phyloP scores from a whole-genome alignment of 2,329 filamentous ascomycete species.

The Trichoderma gracile region DNA sequence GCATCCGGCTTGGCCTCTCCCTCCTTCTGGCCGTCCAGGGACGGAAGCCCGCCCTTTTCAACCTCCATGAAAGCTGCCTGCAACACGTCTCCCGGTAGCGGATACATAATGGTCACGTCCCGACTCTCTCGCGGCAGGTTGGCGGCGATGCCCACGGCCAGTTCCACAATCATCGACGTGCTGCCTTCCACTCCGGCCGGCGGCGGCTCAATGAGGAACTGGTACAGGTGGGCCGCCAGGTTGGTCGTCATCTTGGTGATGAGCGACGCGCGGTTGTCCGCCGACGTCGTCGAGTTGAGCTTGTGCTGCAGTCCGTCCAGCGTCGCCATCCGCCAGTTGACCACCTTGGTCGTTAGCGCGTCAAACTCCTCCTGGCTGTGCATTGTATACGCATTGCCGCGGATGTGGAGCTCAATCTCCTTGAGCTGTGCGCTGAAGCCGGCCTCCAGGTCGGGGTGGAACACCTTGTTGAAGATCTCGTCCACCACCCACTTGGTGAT shows the following conservation, averaged over 20 bases:
- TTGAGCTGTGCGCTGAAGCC: constrained; percentile 78
- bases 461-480: constrained; percentile 86
- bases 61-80: constrained; percentile 79
- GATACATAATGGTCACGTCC: constrained; percentile 86
- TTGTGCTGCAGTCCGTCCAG: constrained; percentile 81
- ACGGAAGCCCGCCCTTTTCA: constrained; percentile 69
- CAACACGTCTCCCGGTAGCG: constrained; percentile 72
- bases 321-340: constrained; percentile 91
- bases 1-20: constrained; percentile 47
- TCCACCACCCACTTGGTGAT: constrained; percentile 89
- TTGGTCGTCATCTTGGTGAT: constrained; percentile 69
- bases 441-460: constrained; percentile 84
- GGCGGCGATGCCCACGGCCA: constrained; percentile 80
- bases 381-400: constrained; percentile 70
- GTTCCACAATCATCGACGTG: constrained; percentile 87
- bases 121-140: constrained; percentile 89
- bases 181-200: constrained; percentile 83
- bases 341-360: constrained; percentile 80
- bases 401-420: constrained; percentile 82
- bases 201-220: constrained; percentile 73
- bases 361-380: constrained; percentile 86
- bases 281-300: constrained; percentile 65
- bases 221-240: constrained; percentile 68
- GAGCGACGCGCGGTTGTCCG: constrained; percentile 66
- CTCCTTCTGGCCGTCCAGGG: constrained; percentile 52